Evolutionary conservation across 768 basidiomycete species (phyloP), one percentile per base, ranked within the genome.

Genomic region (Russula abietina): DNA sequence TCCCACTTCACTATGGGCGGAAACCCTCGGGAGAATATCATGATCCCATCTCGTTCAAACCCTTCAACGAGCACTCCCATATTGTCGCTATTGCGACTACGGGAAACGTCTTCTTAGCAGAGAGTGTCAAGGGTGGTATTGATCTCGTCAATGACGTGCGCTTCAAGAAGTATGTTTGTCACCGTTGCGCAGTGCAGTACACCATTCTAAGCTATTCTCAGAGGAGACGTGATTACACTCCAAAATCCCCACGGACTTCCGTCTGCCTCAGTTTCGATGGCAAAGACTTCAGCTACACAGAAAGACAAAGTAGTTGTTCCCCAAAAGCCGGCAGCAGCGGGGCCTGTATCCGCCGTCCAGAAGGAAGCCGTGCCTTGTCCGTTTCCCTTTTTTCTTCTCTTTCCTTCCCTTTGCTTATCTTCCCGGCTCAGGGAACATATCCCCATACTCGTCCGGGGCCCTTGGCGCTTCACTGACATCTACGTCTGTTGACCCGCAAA

Each of bases 41-140:
- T 72, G 97, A 99, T 73, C 97, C 97, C 0, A 93, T 99, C 49
- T 93, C 93, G 3, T 99, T 96, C 83, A 98, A 98, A 73, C 89
- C 91, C 2, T 97, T 99, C 80, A 94, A 82, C 71, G 89, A 96
- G 65, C 96, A 98, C 72, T 95, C 96, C 1, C 91, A 98, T 71
- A 91, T 99, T 59, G 91, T 93, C 41, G 90, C 91, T 46, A 86
- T 97, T 67, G 86, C 87, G 7, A 88, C 85, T 0, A 93, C 93
- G 0, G 94, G 93, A 17, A 97, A 97, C 71, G 93, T 98, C 16
- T 98, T 90, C 73, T 80, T 95, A 19, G 88, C 89, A 9, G 97
- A 98, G 52, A 96, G 94, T 68, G 78, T 93, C 62, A 92, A 87
- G 70, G 89, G 87, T 24, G 89, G 90, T 63, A 81, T 78, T 67